Evolutionary conservation across 1,284 basidiomycete genomes (phyloP), one percentile per base, ranked within the genome.

Genomic region (Clitocybe nebularis): DNA sequence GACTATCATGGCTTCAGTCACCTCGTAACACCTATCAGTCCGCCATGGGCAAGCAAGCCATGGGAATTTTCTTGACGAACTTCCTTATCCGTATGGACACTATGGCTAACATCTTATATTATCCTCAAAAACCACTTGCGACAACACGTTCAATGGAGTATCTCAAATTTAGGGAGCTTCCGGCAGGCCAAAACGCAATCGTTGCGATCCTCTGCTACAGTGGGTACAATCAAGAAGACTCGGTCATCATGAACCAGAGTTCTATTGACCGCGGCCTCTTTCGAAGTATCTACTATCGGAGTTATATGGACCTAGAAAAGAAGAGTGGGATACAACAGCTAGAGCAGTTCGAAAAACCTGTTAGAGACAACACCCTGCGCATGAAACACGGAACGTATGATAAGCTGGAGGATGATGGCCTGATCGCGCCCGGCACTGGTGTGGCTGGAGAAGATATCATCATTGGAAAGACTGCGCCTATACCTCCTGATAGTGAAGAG

Each of bases 151-250:
- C 94, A 13, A 98, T 99, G 95, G 93, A 98, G 66, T 97, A 97
- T 59, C 80, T 99, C 49, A 90, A 91, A 58, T 99, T 99, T 83
- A 81, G 93, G 55, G 94, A 99, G 61, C 77, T 99, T 34, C 95
- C 95, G 22, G 95, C 95, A 9, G 96, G 95, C 13, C 93, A 97
- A 66, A 99, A 99, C 61, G 93, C 94, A 35, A 93, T 98, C 50
- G 94, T 99, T 36, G 95, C 96, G 3, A 99, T 99, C 61, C 74
- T 99, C 39, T 98, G 94, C 60, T 99, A 99, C 69, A 97, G 93
- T 54, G 95, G 95, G 23, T 99, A 99, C 71, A 99, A 99, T 67
- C 96, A 99, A 68, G 96, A 99, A 83, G 96, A 99, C 78, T 99
- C 96, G 52, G 95, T 99, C 65, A 99, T 99, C 66, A 97, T 99